These are phyloP conservation scores for Fusarium ambrosium DNA, from an alignment of 2,329 filamentous ascomycete genomes.

Conservation along the genomic window DNA sequence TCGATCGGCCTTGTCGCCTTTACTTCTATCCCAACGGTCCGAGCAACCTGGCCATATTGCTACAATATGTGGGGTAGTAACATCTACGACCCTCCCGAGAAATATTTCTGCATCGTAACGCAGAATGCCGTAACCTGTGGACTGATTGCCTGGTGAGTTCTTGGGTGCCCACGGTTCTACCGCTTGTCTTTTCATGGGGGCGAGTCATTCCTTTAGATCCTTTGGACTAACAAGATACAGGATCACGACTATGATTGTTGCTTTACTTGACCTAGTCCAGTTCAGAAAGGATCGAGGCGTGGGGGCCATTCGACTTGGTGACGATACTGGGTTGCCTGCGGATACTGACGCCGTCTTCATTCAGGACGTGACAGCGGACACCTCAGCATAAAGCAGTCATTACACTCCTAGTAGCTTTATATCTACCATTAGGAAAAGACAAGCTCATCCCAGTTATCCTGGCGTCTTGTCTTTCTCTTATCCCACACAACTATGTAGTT, in stretches of 20 bases:
- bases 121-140: slow-evolving; percentile 12
- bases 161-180: not conserved
- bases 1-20: slow-evolving; percentile 14
- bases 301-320: slow-evolving; percentile 2
- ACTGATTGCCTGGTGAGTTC: slow-evolving; percentile 13
- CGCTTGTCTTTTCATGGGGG: not conserved
- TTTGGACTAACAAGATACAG: not conserved
- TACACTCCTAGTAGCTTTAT: too few species aligned
- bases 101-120: slow-evolving; percentile 15
- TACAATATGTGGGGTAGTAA: slow-evolving; percentile 6
- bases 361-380: not conserved
- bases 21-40: not conserved
- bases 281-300: slow-evolving; percentile 1
- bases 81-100: slow-evolving; percentile 5
- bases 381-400: too few species aligned
- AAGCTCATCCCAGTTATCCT: too few species aligned
- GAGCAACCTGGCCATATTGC: slow-evolving; percentile 9
- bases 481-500: too few species aligned
- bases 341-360: slow-evolving; percentile 7
- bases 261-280: slow-evolving; percentile 7
- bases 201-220: not conserved
- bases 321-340: not conserved
- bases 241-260: slow-evolving; percentile 4
- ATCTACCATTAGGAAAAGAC: too few species aligned
- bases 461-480: too few species aligned